Evolutionary conservation across 1,284 basidiomycete genomes (phyloP).

Genomic region (Prillingera fragicola): DNA sequence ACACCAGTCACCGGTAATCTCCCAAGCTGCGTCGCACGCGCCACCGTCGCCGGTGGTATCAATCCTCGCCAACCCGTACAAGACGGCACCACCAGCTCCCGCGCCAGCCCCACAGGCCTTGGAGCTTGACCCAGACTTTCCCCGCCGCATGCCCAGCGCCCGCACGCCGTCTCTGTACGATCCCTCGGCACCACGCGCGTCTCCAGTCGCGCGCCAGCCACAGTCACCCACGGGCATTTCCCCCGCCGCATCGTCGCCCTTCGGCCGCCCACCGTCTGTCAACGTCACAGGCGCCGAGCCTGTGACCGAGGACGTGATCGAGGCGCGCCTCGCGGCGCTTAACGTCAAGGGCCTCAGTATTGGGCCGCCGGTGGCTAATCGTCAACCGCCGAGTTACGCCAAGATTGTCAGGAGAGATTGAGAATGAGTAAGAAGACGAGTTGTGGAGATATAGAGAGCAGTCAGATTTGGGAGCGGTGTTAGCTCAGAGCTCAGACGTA

Average conservation of each 20-base stretch:
- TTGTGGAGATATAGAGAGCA: too few relatives aligned
- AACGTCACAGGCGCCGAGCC: conserved; percentile 4
- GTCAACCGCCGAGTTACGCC: conserved; percentile 34
- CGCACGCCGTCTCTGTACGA: conserved; percentile 29
- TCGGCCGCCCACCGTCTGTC: background rate
- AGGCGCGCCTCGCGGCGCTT: conserved; percentile 37
- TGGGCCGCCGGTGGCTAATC: conserved; percentile 18
- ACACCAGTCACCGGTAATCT: background rate
- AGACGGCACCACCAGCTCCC: conserved; percentile 1
- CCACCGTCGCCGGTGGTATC: conserved; percentile 4
- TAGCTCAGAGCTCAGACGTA: too few relatives aligned
- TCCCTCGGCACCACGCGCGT: conserved; percentile 24
- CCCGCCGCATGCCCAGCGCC: conserved; percentile 23
- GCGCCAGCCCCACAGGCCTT: background rate
- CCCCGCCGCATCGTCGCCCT: background rate
- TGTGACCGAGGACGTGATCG: conserved; percentile 30
- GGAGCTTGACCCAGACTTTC: conserved; percentile 36
- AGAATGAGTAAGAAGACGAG: conserved; percentile 5
- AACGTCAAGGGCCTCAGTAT: conserved; percentile 32
- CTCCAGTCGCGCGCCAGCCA: conserved; percentile 2
- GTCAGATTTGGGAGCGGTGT: too few relatives aligned
- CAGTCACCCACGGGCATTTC: background rate
- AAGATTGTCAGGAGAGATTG: conserved; percentile 43
- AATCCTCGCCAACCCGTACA: conserved; percentile 11
- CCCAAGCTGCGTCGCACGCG: background rate